These are phyloP conservation scores for Przewalskia tangutica DNA, from an alignment of 257 asterid genomes.

Conservation along the genomic window DNA sequence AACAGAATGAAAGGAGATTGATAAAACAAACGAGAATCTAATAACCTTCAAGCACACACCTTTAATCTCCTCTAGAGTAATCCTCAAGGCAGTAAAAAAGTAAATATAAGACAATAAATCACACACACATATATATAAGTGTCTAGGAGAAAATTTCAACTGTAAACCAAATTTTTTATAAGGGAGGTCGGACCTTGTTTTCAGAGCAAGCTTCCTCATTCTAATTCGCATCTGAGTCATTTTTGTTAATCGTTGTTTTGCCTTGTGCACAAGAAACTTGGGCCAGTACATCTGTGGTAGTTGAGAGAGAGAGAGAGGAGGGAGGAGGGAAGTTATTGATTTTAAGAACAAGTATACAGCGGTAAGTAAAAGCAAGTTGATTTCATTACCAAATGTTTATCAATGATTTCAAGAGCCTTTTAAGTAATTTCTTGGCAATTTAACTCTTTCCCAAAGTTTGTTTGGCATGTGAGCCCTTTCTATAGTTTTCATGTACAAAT, in stretches of 20 bases:
- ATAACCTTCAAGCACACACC: not conserved
- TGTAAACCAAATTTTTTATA: not conserved
- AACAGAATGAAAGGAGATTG: not conserved
- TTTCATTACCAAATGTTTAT: slow-evolving; percentile 76
- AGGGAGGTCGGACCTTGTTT: slow-evolving; percentile 52
- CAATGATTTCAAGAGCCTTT: slow-evolving; percentile 81
- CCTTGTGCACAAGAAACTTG: slow-evolving; percentile 76
- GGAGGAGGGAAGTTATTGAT: not conserved
- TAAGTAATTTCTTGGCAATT: slow-evolving; percentile 90
- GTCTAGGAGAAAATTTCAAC: not conserved
- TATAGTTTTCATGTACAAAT: slow-evolving; percentile 90
- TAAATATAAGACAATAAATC: not conserved
- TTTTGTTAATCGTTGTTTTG: slow-evolving; percentile 85
- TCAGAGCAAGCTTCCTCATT: slow-evolving; percentile 92
- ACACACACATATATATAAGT: not conserved
- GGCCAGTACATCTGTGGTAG: slow-evolving; percentile 80
- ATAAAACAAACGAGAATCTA: not conserved
- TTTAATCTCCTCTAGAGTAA: not conserved
- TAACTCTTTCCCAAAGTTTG: slow-evolving; percentile 94
- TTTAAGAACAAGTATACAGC: not conserved
- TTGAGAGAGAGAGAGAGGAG: not conserved
- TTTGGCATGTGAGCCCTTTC: slow-evolving; percentile 99
- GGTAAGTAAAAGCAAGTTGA: not conserved
- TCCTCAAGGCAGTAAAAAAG: not conserved
- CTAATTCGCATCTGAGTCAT: slow-evolving; percentile 99